phyloP scores from a whole-genome alignment of 164 flowering plant species.

The Tetrastigma voinierianum region DNA sequence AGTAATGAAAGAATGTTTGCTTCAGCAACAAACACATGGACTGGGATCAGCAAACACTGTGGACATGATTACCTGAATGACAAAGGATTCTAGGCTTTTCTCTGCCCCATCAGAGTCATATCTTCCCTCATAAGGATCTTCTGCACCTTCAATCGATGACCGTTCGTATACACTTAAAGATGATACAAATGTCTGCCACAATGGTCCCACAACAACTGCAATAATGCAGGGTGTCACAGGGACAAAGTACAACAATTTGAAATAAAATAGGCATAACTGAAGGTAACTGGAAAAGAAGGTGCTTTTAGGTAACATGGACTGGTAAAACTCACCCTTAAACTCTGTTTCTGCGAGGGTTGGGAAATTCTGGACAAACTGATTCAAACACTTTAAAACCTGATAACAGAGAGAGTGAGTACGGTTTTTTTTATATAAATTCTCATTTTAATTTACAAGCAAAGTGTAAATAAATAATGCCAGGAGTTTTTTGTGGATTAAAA shows the following conservation, averaged over 20 bases:
- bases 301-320: neutral
- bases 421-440: neutral
- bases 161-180: slow-evolving; percentile 63
- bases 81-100: slow-evolving; percentile 81
- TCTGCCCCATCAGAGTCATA: slow-evolving; percentile 97
- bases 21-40: neutral
- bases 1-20: too few relatives aligned
- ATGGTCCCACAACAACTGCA: slow-evolving; percentile 67
- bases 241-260: neutral
- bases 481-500: neutral
- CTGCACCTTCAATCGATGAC: slow-evolving; percentile 65
- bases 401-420: neutral
- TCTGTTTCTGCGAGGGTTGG: slow-evolving; percentile 58
- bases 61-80: slow-evolving; percentile 62
- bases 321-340: slow-evolving; percentile 46
- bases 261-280: neutral
- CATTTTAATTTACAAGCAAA: neutral
- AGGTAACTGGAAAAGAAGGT: neutral
- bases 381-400: slow-evolving; percentile 93
- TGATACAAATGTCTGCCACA: slow-evolving; percentile 90
- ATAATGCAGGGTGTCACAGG: slow-evolving; percentile 5
- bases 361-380: slow-evolving; percentile 87
- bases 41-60: neutral
- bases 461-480: neutral
- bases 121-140: slow-evolving; percentile 65